Conservation (phyloP, 306 rosid genomes). For the Prunus persica region DNA sequence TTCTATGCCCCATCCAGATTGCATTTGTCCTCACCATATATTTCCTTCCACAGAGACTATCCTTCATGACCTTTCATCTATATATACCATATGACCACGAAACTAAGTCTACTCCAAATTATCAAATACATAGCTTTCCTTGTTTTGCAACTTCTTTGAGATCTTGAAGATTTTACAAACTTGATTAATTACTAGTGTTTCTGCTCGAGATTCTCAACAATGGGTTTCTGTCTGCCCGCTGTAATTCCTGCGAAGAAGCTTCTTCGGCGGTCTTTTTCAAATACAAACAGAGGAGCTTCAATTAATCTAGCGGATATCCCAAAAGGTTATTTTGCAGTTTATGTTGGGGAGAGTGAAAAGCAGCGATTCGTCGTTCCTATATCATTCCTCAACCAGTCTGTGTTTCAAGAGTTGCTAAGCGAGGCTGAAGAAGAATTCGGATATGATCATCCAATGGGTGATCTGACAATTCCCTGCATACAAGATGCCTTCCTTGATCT, state of each 20-base stretch:
- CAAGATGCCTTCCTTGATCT: conserved; percentile 30
- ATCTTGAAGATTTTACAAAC: too few relatives aligned
- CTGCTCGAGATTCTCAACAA: background rate
- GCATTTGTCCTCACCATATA: too few relatives aligned
- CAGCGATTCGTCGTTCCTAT: conserved; percentile 29
- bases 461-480: conserved; percentile 3
- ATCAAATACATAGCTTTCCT: too few relatives aligned
- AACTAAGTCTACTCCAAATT: too few relatives aligned
- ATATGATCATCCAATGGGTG: background rate
- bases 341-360: conserved; percentile 26
- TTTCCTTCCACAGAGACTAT: too few relatives aligned
- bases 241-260: background rate
- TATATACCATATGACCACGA: too few relatives aligned
- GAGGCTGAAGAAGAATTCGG: conserved; percentile 1
- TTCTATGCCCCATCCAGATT: too few relatives aligned
- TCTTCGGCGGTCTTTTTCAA: background rate
- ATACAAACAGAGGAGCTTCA: background rate
- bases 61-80: too few relatives aligned
- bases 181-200: too few relatives aligned
- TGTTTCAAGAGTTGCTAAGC: conserved; percentile 19
- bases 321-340: conserved; percentile 27
- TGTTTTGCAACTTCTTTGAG: too few relatives aligned
- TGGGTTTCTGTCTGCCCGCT: background rate
- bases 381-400: conserved; percentile 20
- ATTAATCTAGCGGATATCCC: conserved; percentile 18